These are phyloP conservation scores for Ogataea ganodermae DNA, from an alignment of 805 yeast genomes.

Conservation along the genomic window DNA sequence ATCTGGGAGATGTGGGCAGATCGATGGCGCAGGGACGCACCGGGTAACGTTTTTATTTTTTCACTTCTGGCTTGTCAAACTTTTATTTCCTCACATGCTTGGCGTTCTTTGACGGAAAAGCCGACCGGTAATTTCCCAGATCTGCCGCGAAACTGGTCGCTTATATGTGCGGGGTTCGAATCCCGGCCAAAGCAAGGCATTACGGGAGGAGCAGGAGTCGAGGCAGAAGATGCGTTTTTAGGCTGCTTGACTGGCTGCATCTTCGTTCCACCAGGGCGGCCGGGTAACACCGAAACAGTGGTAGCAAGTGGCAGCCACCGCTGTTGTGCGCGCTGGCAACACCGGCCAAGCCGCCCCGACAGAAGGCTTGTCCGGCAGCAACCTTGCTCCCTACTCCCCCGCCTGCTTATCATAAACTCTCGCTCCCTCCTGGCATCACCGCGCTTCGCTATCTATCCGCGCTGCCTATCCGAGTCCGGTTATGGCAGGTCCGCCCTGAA, in stretches of 20 bases:
- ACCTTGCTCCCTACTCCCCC: background rate
- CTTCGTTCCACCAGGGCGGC: too few relatives aligned
- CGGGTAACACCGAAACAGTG: too few relatives aligned
- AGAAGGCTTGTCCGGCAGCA: too few relatives aligned
- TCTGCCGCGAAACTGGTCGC: too few relatives aligned
- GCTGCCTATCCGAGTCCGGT: slow-evolving; percentile 6
- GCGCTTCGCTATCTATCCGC: slow-evolving; percentile 19
- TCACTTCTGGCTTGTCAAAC: background rate
- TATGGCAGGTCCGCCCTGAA: background rate
- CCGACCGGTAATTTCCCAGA: background rate
- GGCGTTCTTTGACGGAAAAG: background rate
- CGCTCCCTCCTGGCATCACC: background rate
- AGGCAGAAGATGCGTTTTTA: too few relatives aligned
- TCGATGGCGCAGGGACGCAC: background rate
- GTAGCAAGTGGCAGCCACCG: too few relatives aligned
- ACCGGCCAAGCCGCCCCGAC: too few relatives aligned
- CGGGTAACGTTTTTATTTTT: background rate
- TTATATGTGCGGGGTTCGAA: too few relatives aligned
- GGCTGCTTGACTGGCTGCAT: too few relatives aligned
- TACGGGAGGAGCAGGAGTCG: too few relatives aligned
- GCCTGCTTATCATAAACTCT: background rate
- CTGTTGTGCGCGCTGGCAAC: too few relatives aligned
- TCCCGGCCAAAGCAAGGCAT: too few relatives aligned
- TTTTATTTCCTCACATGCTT: background rate
- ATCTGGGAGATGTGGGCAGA: background rate